These are phyloP conservation scores for Fusarium praegraminearum DNA, from an alignment of 2,329 filamentous ascomycete species.

Conservation along the genomic window DNA sequence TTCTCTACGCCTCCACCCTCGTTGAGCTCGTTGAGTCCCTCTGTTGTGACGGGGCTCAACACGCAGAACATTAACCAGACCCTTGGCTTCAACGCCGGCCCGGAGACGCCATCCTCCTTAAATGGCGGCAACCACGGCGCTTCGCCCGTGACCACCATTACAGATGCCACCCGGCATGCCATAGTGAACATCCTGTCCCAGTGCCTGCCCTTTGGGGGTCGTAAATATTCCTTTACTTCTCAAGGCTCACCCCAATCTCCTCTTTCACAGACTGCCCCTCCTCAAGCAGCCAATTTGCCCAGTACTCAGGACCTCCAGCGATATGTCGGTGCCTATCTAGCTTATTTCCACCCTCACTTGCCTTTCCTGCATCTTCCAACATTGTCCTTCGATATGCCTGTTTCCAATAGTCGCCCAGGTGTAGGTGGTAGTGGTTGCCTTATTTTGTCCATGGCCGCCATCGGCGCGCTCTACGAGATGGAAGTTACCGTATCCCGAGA, in stretches of 20 bases:
- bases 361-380: conserved; percentile 96
- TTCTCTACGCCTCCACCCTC: conserved; percentile 83
- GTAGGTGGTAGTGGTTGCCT: conserved; percentile 86
- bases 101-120: conserved; percentile 79
- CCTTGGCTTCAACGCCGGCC: conserved; percentile 72
- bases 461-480: conserved; percentile 86
- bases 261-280: conserved; percentile 61
- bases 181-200: conserved; percentile 71
- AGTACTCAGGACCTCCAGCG: conserved; percentile 88
- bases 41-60: conserved; percentile 74
- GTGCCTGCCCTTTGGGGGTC: conserved; percentile 66
- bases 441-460: conserved; percentile 84
- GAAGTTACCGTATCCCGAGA: conserved; percentile 84
- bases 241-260: conserved; percentile 67
- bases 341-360: conserved; percentile 92
- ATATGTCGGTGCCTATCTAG: conserved; percentile 90
- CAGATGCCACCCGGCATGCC: conserved; percentile 72
- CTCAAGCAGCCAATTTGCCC: conserved; percentile 72
- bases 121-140: conserved; percentile 71
- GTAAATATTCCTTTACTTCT: conserved; percentile 73
- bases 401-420: conserved; percentile 71
- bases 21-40: conserved; percentile 79
- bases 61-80: conserved; percentile 73
- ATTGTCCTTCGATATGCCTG: conserved; percentile 85
- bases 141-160: conserved; percentile 72